Evolutionary conservation across 495 filamentous ascomycete genomes (phyloP), one percentile per base, ranked within the genome.

Genomic region (Aspergillus biplanus): DNA sequence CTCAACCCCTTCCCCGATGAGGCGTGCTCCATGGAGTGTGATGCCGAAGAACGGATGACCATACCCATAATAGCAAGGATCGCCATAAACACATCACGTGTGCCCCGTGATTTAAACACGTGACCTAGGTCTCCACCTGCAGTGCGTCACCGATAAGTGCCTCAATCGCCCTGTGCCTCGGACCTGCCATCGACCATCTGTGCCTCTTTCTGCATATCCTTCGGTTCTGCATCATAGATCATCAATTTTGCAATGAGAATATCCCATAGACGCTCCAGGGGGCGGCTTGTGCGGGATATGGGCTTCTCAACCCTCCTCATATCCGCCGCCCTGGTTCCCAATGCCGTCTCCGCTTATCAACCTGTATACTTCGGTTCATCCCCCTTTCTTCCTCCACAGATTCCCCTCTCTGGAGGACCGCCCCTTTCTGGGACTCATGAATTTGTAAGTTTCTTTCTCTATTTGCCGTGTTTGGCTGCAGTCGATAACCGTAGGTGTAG

Each of bases 401-500:
- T 73, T 52, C 75, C 75, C 8, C 64, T 72, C 35, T 63, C 65
- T 18, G 68, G 63, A 1, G 47, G 64, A 11, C 64, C 66, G 27
- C 54, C 66, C 12, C 32, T 66, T 35, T 64, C 65, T 16, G 70
- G 70, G 32, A 65, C 35, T 12, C 73, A 76, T 67, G 72, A 79
- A 63, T 77, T 77, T 71, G 80, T 79, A 71, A 69, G 76, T 66
- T 11, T 62, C 15, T 6, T 44, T 8, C 12, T 27, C 35, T 31
- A 7, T 6, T 46, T 7, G 33, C 33, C 27, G 13, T 48, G 4
- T 15, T 7, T 7, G n/a, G n/a, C 35, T 54, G 34, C 1, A 27
- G 12, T 52, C 6, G 44, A 32, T 32, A 18, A 35, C 65, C 59
- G 64, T 73, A 18, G 67, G 52, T 32, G n/a, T 74, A 95, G 89